Percentiles rank a stretch among this genome's conserved stretches.
Conservation (phyloP, 2,329 filamentous ascomycete genomes). For the Teratosphaeriaceae sp. region DNA sequence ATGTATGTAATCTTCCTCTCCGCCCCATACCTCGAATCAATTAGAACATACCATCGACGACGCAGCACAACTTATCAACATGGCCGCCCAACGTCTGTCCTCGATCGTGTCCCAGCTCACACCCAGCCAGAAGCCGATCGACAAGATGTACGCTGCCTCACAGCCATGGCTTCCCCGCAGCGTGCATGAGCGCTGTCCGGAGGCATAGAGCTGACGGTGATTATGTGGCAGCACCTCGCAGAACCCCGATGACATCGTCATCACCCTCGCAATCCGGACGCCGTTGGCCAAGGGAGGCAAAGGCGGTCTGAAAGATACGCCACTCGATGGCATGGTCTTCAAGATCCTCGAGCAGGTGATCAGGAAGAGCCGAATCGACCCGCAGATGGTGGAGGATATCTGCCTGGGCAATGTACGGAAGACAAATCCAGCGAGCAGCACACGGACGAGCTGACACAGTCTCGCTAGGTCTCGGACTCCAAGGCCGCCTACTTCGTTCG, state of each 20-base stretch:
- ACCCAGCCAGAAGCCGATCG: slow-evolving; percentile 60
- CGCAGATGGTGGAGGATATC: slow-evolving; percentile 55
- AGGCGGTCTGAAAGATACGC: slow-evolving; percentile 92
- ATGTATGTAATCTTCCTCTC: neutral
- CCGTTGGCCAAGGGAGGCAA: slow-evolving; percentile 79
- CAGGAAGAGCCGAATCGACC: slow-evolving; percentile 26
- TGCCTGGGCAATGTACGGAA: slow-evolving; percentile 81
- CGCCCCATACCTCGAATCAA: neutral
- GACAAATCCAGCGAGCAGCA: neutral
- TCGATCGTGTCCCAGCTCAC: slow-evolving; percentile 83
- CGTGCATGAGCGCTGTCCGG: too few relatives aligned
- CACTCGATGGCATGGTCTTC: slow-evolving; percentile 79
- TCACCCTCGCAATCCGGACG: slow-evolving; percentile 85
- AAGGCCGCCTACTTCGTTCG: slow-evolving; percentile 90
- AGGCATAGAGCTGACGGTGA: neutral
- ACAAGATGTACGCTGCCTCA: slow-evolving; percentile 68
- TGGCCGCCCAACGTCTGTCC: slow-evolving; percentile 79
- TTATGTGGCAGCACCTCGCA: slow-evolving; percentile 32
- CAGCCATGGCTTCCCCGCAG: slow-evolving; percentile 46
- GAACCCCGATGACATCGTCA: slow-evolving; percentile 93
- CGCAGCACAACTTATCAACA: slow-evolving; percentile 34
- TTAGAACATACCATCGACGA: neutral
- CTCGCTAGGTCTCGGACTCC: slow-evolving; percentile 63
- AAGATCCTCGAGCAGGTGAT: slow-evolving; percentile 63
- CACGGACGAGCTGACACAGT: neutral